Evolutionary conservation across 2,329 filamentous ascomycete species (phyloP).

Genomic region (Cladosporium sp.): DNA sequence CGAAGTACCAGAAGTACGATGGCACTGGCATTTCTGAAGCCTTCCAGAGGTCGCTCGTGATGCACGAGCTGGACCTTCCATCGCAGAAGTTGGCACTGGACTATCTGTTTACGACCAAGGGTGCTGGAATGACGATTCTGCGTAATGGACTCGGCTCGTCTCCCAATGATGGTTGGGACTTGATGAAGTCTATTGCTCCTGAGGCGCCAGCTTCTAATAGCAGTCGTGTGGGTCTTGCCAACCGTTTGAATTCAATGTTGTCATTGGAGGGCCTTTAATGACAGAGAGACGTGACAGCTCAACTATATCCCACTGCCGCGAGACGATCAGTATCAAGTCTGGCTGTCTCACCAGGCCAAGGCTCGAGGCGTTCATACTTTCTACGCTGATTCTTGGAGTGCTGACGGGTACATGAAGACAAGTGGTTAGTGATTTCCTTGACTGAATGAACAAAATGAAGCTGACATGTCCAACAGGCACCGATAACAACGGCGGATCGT

Average conservation of each 20-base stretch:
- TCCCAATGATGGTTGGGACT: conserved; percentile 16
- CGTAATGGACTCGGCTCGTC: conserved; percentile 46
- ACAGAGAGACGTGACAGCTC: conserved; percentile 31
- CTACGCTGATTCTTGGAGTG: conserved; percentile 49
- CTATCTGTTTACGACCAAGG: conserved; percentile 42
- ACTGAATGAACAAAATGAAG: no score
- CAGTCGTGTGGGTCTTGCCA: conserved; percentile 39
- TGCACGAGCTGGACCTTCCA: conserved; percentile 26
- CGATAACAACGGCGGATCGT: conserved; percentile 41
- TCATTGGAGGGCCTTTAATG: conserved; percentile 38
- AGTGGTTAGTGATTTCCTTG: conserved; percentile 34
- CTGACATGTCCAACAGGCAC: conserved; percentile 27
- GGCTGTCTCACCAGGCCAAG: conserved; percentile 46
- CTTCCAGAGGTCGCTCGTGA: conserved; percentile 31
- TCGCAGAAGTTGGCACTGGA: conserved; percentile 42
- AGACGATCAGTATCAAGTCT: conserved; percentile 43
- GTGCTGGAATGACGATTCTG: conserved; percentile 48
- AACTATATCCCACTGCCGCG: conserved; percentile 20
- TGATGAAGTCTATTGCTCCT: conserved; percentile 26
- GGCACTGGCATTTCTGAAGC: conserved; percentile 49
- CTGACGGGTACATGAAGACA: conserved; percentile 50
- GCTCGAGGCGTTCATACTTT: conserved; percentile 42
- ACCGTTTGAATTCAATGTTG: no score
- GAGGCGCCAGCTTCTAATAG: conserved; percentile 38
- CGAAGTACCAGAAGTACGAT: conserved; percentile 36